A percentile compares a stretch with the other conserved stretches of the same genome.
Evolutionary conservation across 225 moss, liverwort and hornwort genomes (phyloP).

Genomic region (Climacium dendroides): DNA sequence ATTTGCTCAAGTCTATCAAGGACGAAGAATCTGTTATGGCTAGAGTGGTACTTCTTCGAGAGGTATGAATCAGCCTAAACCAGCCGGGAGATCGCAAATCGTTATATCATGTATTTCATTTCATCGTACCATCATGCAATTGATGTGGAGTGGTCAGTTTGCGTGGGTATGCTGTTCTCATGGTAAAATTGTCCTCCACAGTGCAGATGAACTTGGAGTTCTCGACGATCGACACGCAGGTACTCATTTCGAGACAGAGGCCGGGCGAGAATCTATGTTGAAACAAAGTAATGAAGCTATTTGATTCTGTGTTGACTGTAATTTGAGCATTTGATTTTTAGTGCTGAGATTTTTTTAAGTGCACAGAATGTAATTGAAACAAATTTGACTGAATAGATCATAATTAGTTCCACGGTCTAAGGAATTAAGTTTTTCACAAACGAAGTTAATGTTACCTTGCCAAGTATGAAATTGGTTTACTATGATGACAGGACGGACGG

Average conservation of each 20-base stretch:
- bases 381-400: neutral
- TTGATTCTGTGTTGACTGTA: neutral
- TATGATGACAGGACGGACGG: neutral
- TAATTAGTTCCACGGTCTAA: neutral
- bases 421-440: neutral
- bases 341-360: neutral
- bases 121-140: neutral
- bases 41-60: conserved; percentile 71
- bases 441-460: neutral
- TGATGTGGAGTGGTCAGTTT: neutral
- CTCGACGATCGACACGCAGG: conserved; percentile 75
- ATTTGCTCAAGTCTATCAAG: conserved; percentile 62
- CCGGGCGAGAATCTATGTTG: neutral
- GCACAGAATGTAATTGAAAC: neutral
- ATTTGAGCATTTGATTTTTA: neutral
- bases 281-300: neutral
- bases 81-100: neutral
- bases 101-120: neutral
- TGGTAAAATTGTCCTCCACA: neutral
- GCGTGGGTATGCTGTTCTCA: neutral
- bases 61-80: conserved; percentile 29
- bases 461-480: neutral
- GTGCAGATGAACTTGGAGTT: conserved; percentile 96
- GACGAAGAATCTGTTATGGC: conserved; percentile 56
- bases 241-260: conserved; percentile 1